These are phyloP conservation scores for Cruciata laevipes DNA, from an alignment of 257 asterid genomes.

Conservation along the genomic window DNA sequence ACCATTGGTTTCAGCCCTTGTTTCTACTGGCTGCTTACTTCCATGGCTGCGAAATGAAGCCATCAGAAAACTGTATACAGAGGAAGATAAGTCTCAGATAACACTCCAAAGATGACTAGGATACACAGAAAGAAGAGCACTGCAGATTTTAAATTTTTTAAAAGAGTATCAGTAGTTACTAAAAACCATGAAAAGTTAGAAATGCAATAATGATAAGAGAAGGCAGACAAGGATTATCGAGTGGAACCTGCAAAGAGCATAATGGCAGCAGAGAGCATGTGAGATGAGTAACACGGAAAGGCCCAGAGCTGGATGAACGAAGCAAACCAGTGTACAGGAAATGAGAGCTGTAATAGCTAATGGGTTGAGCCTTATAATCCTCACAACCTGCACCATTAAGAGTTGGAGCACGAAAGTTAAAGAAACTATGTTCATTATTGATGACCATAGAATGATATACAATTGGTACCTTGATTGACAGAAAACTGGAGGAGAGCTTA, in stretches of 20 bases:
- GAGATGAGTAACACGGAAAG: constrained; percentile 64
- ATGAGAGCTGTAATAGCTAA: constrained; percentile 51
- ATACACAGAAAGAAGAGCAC: neutral
- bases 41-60: constrained; percentile 81
- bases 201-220: neutral
- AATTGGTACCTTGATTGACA: constrained; percentile 58
- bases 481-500: constrained; percentile 41
- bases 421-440: neutral
- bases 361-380: constrained; percentile 53
- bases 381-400: constrained; percentile 49
- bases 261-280: constrained; percentile 70
- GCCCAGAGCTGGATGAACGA: constrained; percentile 90
- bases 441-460: constrained; percentile 3
- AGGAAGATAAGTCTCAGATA: constrained; percentile 31
- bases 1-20: constrained; percentile 30
- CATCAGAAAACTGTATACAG: constrained; percentile 64
- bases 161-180: neutral
- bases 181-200: neutral
- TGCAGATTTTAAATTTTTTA: neutral
- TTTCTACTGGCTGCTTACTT: constrained; percentile 39
- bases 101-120: constrained; percentile 6
- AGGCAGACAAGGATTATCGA: neutral
- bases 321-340: constrained; percentile 60
- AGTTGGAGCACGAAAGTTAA: constrained; percentile 1
- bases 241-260: constrained; percentile 64